Conservation (phyloP, 2,329 filamentous ascomycete genomes). For the Endocalyx cinctus region DNA sequence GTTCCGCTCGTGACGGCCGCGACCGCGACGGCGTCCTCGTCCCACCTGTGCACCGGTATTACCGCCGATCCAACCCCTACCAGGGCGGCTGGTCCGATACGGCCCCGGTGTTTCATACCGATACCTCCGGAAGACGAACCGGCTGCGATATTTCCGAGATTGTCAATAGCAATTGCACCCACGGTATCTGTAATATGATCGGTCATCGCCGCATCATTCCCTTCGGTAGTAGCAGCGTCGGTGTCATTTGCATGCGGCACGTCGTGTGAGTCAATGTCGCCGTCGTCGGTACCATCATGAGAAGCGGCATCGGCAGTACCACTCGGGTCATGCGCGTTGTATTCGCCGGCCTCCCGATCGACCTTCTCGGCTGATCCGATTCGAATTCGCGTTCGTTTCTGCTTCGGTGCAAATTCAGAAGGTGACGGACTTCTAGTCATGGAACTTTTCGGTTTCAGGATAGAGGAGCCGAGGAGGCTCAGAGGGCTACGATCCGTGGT, state of each 20-base stretch:
- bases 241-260: background rate
- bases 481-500: constrained; percentile 21
- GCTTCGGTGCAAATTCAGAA: constrained; percentile 10
- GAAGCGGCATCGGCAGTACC: background rate
- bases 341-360: constrained; percentile 1
- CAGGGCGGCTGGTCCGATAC: constrained; percentile 86
- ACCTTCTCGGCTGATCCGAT: too few species aligned
- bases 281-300: background rate
- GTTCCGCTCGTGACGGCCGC: constrained; percentile 90
- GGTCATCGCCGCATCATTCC: constrained; percentile 40
- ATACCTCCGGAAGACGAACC: constrained; percentile 96
- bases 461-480: constrained; percentile 19
- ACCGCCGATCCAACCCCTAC: constrained; percentile 89
- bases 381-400: constrained; percentile 7
- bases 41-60: constrained; percentile 68
- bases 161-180: constrained; percentile 89
- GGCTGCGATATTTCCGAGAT: constrained; percentile 80
- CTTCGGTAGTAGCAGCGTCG: background rate
- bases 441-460: constrained; percentile 8
- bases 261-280: too few species aligned
- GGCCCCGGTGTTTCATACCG: constrained; percentile 93
- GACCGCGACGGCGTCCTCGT: constrained; percentile 65
- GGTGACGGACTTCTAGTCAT: constrained; percentile 1
- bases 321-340: constrained; percentile 14
- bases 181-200: constrained; percentile 84